Conservation (phyloP, 352 stramenopile species). For the Phytophthora nicotianae region DNA sequence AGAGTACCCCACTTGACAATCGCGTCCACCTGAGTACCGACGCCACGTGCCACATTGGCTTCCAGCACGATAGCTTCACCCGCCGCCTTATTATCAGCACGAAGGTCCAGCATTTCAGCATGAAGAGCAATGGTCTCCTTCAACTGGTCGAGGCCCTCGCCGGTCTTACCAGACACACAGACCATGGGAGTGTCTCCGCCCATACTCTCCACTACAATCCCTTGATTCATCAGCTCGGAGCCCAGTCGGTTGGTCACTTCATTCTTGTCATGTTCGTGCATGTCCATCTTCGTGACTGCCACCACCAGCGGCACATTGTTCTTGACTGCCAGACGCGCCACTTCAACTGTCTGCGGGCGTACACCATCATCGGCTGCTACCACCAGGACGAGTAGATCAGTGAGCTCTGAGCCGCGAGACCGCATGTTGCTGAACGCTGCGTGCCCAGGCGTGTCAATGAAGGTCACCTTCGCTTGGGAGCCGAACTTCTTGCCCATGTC, state of each 20-base stretch:
- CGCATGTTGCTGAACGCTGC: slow-evolving; percentile 99
- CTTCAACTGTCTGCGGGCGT: slow-evolving; percentile 97
- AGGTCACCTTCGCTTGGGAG: slow-evolving; percentile 84
- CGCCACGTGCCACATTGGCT: slow-evolving; percentile 92
- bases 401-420: slow-evolving; percentile 95
- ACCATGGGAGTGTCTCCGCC: slow-evolving; percentile 94
- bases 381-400: slow-evolving; percentile 98
- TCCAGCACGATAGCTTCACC: slow-evolving; percentile 97
- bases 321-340: slow-evolving; percentile 93
- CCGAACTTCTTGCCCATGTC: slow-evolving; percentile 89
- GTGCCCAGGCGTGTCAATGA: slow-evolving; percentile 99
- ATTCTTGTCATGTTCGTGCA: slow-evolving; percentile 72
- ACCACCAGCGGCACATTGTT: slow-evolving; percentile 97
- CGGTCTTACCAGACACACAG: slow-evolving; percentile 96
- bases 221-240: slow-evolving; percentile 92
- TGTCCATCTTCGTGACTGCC: slow-evolving; percentile 98
- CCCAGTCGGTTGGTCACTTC: slow-evolving; percentile 74
- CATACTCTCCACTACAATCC: slow-evolving; percentile 95
- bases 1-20: slow-evolving; percentile 98
- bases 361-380: slow-evolving; percentile 98
- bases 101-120: slow-evolving; percentile 96
- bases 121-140: slow-evolving; percentile 97
- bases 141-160: slow-evolving; percentile 94
- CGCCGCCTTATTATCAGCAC: slow-evolving; percentile 86
- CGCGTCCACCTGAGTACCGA: slow-evolving; percentile 95